A percentile compares a stretch with the other conserved stretches of the same genome.
Evolutionary conservation across 2,329 filamentous ascomycete species (phyloP).

Genomic region (Neocatenulostroma microsporum): DNA sequence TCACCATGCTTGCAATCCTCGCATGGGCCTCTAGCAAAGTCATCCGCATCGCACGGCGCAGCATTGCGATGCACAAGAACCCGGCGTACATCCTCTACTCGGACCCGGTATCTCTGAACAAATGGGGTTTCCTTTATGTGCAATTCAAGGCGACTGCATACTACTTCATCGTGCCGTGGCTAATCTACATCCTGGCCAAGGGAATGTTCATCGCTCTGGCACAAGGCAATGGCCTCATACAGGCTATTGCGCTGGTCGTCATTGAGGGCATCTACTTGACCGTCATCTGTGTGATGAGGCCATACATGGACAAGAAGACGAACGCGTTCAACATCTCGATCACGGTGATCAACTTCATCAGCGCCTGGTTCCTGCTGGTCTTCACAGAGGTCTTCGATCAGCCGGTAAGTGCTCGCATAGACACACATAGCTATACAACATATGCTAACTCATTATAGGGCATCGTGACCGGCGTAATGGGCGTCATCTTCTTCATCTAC

Average conservation of each 20-base stretch:
- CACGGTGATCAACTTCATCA: slow-evolving; percentile 80
- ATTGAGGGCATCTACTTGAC: slow-evolving; percentile 75
- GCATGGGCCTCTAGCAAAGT: slow-evolving; percentile 86
- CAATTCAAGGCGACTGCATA: slow-evolving; percentile 94
- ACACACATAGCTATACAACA: neutral
- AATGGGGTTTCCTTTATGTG: slow-evolving; percentile 97
- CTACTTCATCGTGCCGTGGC: slow-evolving; percentile 79
- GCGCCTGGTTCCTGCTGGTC: slow-evolving; percentile 78
- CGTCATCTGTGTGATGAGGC: slow-evolving; percentile 68
- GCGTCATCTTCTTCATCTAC: slow-evolving; percentile 78
- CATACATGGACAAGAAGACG: slow-evolving; percentile 99
- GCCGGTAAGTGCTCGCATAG: slow-evolving; percentile 47
- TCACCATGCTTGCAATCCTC: slow-evolving; percentile 69
- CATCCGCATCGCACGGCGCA: slow-evolving; percentile 78
- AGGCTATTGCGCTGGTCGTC: slow-evolving; percentile 74
- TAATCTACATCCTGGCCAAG: slow-evolving; percentile 78
- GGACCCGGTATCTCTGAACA: slow-evolving; percentile 87
- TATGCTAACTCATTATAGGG: slow-evolving; percentile 43
- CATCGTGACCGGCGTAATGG: slow-evolving; percentile 79
- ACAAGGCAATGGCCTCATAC: slow-evolving; percentile 61
- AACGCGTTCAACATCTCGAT: slow-evolving; percentile 96
- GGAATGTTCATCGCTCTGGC: slow-evolving; percentile 78
- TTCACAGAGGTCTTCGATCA: slow-evolving; percentile 83
- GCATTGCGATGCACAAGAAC: slow-evolving; percentile 86
- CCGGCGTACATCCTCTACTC: slow-evolving; percentile 96